phyloP scores from a whole-genome alignment of 2,329 filamentous ascomycete species.

The Neonectria hederae region DNA sequence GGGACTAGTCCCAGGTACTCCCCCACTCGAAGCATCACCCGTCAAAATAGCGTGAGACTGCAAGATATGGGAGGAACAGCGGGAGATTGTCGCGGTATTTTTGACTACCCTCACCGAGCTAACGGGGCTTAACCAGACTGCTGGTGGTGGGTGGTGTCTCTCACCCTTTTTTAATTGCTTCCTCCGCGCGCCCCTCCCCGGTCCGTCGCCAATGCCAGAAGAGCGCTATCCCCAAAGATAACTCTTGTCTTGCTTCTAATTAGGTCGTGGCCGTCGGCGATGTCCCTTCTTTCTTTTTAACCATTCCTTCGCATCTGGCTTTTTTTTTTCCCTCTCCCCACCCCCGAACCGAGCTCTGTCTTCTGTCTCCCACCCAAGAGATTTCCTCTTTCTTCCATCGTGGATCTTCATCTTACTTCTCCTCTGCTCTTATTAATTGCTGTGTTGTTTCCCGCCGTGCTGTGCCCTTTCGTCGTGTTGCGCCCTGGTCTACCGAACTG shows the following conservation, averaged over 20 bases:
- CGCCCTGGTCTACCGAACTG: conserved; percentile 4
- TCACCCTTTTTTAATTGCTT: conserved; percentile 3
- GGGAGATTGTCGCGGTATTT: neutral
- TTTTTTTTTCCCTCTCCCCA: conserved; percentile 6
- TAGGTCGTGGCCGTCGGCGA: conserved; percentile 21
- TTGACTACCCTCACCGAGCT: neutral
- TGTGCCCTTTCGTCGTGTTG: neutral
- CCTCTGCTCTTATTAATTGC: neutral
- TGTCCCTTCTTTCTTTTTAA: conserved; percentile 12
- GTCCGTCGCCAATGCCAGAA: neutral
- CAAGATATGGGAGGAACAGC: neutral
- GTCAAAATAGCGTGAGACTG: neutral
- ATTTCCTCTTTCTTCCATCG: conserved; percentile 2
- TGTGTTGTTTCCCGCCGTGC: neutral
- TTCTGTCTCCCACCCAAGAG: neutral
- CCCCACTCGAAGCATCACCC: conserved; percentile 23
- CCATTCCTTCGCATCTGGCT: conserved; percentile 21
- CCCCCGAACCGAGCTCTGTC: conserved; percentile 3
- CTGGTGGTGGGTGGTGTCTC: conserved; percentile 1
- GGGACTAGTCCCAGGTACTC: conserved; percentile 27
- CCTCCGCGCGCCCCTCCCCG: neutral
- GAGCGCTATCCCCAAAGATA: conserved; percentile 22
- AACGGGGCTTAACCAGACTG: neutral
- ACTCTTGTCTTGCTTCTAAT: conserved; percentile 17
- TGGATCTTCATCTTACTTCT: neutral